A percentile compares a stretch with the other conserved stretches of the same genome.
Evolutionary conservation across 441 rosid species (phyloP).

Genomic region (Sinapis alba): DNA sequence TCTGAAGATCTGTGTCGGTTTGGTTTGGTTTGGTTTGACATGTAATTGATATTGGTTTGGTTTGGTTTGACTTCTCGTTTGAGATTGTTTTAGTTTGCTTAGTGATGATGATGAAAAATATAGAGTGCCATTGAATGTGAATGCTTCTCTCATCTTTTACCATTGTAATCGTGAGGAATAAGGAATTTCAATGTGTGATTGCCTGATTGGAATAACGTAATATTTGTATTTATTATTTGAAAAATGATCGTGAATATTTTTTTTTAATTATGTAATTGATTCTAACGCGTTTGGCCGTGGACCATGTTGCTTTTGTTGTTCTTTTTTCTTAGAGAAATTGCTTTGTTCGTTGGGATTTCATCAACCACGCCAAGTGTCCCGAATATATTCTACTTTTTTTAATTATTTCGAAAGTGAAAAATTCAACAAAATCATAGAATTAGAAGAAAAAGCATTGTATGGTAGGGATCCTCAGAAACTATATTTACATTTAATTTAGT

Average conservation of each 20-base stretch:
- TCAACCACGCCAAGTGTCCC: constrained; percentile 29
- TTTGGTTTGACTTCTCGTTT: constrained; percentile 27
- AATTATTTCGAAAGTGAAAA: not conserved
- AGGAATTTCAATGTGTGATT: constrained; percentile 23
- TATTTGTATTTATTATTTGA: constrained; percentile 10
- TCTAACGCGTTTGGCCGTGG: constrained; percentile 27
- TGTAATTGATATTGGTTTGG: constrained; percentile 8
- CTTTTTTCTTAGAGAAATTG: constrained; percentile 22
- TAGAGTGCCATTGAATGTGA: constrained; percentile 20
- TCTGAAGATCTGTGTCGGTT: constrained; percentile 39
- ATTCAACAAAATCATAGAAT: not conserved
- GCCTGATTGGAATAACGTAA: constrained; percentile 8
- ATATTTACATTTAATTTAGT: not conserved
- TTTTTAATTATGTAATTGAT: constrained; percentile 1
- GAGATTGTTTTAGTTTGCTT: constrained; percentile 30
- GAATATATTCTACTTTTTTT: not conserved
- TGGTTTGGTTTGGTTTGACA: constrained; percentile 12
- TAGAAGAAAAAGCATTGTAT: not conserved
- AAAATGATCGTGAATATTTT: constrained; percentile 19
- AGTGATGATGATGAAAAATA: constrained; percentile 34
- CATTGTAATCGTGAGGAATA: constrained; percentile 30
- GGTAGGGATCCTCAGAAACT: not conserved
- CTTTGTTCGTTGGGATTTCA: constrained; percentile 25
- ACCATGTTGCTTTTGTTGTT: constrained; percentile 14
- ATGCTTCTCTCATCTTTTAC: constrained; percentile 8